These are phyloP conservation scores for Termitomyces sp. DNA, from an alignment of 768 basidiomycete species.

Conservation along the genomic window DNA sequence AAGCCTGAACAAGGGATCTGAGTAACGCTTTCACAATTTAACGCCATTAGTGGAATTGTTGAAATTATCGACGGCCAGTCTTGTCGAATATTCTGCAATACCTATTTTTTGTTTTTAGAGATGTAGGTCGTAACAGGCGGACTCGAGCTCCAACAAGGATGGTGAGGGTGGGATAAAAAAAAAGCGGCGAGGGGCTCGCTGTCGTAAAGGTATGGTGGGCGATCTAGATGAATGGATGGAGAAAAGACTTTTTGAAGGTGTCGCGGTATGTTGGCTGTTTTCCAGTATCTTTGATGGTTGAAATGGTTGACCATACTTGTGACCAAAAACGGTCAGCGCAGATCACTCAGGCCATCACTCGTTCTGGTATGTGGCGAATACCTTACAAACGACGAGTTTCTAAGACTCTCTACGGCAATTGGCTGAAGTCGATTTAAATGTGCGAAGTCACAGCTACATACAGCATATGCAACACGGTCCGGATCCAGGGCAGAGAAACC, in stretches of 20 bases:
- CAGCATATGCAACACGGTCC: background rate
- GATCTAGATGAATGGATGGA: background rate
- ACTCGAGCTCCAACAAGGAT: background rate
- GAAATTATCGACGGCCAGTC: background rate
- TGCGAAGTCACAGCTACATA: background rate
- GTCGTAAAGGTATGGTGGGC: no score
- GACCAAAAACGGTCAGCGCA: background rate
- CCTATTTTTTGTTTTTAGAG: background rate
- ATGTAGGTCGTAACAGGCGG: background rate
- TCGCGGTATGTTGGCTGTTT: background rate
- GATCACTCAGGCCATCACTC: background rate
- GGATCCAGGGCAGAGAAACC: background rate
- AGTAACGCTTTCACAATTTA: background rate
- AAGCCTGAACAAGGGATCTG: background rate
- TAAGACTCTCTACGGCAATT: background rate
- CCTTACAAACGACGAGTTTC: background rate
- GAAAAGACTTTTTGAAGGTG: background rate
- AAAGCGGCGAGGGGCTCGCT: background rate
- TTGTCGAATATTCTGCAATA: background rate
- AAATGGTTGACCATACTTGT: background rate
- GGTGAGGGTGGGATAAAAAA: background rate
- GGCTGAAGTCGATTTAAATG: background rate
- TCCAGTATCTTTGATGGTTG: background rate
- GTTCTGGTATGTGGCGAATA: background rate
- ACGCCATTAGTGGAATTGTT: background rate